Evolutionary conservation across 306 rosid genomes (phyloP), one percentile per base, ranked within the genome.

Genomic region (Vicia sativa): DNA sequence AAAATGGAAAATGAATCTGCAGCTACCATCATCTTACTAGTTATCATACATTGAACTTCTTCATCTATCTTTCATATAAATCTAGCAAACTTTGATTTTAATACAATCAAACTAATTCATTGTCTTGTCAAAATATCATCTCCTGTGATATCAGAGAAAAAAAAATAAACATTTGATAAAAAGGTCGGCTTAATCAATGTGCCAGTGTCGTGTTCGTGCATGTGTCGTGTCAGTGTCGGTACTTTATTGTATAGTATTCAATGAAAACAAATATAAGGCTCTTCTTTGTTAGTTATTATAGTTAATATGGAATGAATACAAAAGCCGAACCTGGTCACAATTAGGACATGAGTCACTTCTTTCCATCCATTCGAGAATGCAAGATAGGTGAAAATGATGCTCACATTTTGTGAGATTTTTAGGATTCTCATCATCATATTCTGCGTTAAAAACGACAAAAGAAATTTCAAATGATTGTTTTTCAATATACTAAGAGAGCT

Each of bases 311-410:
- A 43, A 56, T 58, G 45, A 37, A 67, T 44, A 31, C 31, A 57
- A 70, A 63, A 66, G 52, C 62, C 74, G 74, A 76, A 85, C 89
- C 93, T 85, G 77, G 74, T 91, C 89, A 15, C 96, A 90, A 62
- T 85, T 79, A 26, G 96, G 96, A 79, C 96, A 90, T 11, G 86
- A 66, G 42, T 83, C 87, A 60, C 93, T 83, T 85, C 89, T 86
- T 85, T 82, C 89, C 85, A 82, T 80, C 92, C 92, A 91, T 65
- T 90, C 90, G 35, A 90, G 90, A 81, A 90, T 81, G 85, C 92
- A 87, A 23, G 79, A 81, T 6, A 87, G 78, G 80, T 90, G 96
- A 87, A 84, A 90, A 81, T 82, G 86, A 67, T 90, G 96, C 13
- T 84, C 78, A 23, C 91, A 87, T 49, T 82, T 85, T 34, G 89